Evolutionary conservation across 768 basidiomycete genomes (phyloP).

Genomic region (Lentinula detonsa): DNA sequence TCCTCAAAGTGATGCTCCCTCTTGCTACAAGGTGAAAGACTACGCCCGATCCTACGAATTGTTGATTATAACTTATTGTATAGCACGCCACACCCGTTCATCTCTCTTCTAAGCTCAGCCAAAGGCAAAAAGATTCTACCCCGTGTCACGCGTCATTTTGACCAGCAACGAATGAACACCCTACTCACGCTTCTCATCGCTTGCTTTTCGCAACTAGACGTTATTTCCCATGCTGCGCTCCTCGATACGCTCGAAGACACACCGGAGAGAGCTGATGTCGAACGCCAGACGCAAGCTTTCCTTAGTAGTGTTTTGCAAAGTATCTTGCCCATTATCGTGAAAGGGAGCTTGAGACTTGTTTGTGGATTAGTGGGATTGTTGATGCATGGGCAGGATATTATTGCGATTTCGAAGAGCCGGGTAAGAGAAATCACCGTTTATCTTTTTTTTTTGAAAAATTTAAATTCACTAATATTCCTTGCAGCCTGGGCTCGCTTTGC

Average conservation of each 20-base stretch:
- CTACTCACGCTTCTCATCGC: constrained; percentile 89
- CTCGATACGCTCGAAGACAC: constrained; percentile 65
- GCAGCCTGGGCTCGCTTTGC: constrained; percentile 86
- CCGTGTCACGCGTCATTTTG: constrained; percentile 80
- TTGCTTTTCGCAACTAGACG: constrained; percentile 91
- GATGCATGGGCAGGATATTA: constrained; percentile 72
- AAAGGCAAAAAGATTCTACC: constrained; percentile 95
- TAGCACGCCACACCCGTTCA: constrained; percentile 94
- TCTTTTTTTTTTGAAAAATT: not conserved
- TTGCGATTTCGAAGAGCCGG: constrained; percentile 69
- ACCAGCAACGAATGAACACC: constrained; percentile 73
- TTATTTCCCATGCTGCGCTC: constrained; percentile 70
- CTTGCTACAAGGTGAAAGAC: constrained; percentile 79
- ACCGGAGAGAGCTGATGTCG: constrained; percentile 59
- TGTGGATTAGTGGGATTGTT: constrained; percentile 83
- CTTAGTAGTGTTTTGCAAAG: constrained; percentile 81
- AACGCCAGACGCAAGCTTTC: constrained; percentile 89
- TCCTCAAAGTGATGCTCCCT: constrained; percentile 81
- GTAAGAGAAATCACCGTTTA: constrained; percentile 36
- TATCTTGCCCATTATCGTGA: constrained; percentile 75
- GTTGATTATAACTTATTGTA: not conserved
- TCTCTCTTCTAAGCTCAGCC: constrained; percentile 78
- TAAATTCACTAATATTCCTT: constrained; percentile 1
- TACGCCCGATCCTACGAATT: not conserved
- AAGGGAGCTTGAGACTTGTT: constrained; percentile 74